These are phyloP conservation scores for Medakamo hakoo DNA, from an alignment of 139 green algal genomes.

Conservation along the genomic window DNA sequence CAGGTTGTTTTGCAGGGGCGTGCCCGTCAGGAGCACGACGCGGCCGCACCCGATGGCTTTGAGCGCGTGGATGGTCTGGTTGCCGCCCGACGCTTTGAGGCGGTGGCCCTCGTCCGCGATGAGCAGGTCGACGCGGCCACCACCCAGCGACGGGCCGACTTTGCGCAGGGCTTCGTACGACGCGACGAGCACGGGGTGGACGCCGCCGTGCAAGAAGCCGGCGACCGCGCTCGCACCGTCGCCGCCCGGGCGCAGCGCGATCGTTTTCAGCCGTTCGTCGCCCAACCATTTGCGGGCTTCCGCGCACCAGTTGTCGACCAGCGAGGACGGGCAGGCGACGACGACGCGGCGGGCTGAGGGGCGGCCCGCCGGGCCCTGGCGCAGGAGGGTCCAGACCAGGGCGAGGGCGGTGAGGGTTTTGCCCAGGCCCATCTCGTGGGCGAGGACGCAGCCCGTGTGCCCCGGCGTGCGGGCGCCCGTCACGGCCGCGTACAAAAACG, in stretches of 20 bases:
- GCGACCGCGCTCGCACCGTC: slow-evolving; percentile 6
- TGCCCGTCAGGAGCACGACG: slow-evolving; percentile 61
- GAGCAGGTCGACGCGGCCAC: slow-evolving; percentile 45
- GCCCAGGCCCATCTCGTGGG: slow-evolving; percentile 39
- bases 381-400: slow-evolving; percentile 60
- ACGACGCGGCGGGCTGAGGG: slow-evolving; percentile 28
- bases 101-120: slow-evolving; percentile 75
- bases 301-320: slow-evolving; percentile 61
- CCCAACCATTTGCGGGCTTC: slow-evolving; percentile 75
- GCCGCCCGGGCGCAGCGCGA: slow-evolving; percentile 21
- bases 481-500: slow-evolving; percentile 59
- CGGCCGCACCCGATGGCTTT: slow-evolving; percentile 20
- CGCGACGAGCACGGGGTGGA: slow-evolving; percentile 14
- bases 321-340: slow-evolving; percentile 51
- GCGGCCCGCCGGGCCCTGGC: slow-evolving; percentile 36
- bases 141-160: slow-evolving; percentile 20
- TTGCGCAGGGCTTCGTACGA: slow-evolving; percentile 46
- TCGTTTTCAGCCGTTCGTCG: slow-evolving; percentile 33
- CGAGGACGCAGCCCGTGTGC: slow-evolving; percentile 46
- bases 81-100: slow-evolving; percentile 59
- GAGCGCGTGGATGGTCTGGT: slow-evolving; percentile 56
- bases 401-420: slow-evolving; percentile 45
- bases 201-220: slow-evolving; percentile 20
- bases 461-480: slow-evolving; percentile 13
- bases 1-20: slow-evolving; percentile 74